Evolutionary conservation across 371 early-diverging fungal species (phyloP).

Genomic region (Mucor circinelloides): DNA sequence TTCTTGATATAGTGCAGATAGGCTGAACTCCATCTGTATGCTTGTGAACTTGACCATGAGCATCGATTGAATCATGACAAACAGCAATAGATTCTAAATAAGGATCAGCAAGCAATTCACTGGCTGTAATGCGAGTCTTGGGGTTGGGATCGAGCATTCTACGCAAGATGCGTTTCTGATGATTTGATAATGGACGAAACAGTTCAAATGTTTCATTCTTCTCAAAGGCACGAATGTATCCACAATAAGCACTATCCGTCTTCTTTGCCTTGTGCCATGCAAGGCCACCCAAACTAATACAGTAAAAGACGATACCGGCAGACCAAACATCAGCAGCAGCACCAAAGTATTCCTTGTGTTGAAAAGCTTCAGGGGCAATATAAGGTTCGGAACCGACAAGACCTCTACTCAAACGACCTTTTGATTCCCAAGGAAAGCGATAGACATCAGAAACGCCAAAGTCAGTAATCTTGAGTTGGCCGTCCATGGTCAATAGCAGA

Average conservation of each 20-base stretch:
- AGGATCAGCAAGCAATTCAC: constrained; percentile 60
- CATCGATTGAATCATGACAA: constrained; percentile 20
- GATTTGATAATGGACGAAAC: constrained; percentile 59
- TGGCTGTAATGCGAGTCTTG: constrained; percentile 55
- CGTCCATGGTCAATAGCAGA: constrained; percentile 79
- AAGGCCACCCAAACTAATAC: constrained; percentile 54
- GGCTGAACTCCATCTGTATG: constrained; percentile 29
- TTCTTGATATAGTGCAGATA: constrained; percentile 13
- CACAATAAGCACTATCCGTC: constrained; percentile 63
- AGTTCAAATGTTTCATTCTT: constrained; percentile 58
- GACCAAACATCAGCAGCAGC: constrained; percentile 83
- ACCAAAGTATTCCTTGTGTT: constrained; percentile 77
- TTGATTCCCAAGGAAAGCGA: constrained; percentile 78
- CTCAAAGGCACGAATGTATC: constrained; percentile 48
- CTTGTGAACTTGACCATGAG: constrained; percentile 7
- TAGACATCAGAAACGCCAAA: constrained; percentile 97
- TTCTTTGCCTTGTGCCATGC: constrained; percentile 76
- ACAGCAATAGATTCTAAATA: constrained; percentile 70
- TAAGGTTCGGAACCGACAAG: constrained; percentile 90
- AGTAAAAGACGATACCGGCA: constrained; percentile 82
- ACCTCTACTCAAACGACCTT: constrained; percentile 73
- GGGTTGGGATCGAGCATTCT: constrained; percentile 52
- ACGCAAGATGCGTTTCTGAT: constrained; percentile 58
- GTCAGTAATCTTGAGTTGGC: constrained; percentile 94
- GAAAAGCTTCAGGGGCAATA: constrained; percentile 87